Percentiles rank a stretch among this genome's conserved stretches.
Evolutionary conservation across 805 yeast species (phyloP).

Genomic region (Yarrowia hollandica): DNA sequence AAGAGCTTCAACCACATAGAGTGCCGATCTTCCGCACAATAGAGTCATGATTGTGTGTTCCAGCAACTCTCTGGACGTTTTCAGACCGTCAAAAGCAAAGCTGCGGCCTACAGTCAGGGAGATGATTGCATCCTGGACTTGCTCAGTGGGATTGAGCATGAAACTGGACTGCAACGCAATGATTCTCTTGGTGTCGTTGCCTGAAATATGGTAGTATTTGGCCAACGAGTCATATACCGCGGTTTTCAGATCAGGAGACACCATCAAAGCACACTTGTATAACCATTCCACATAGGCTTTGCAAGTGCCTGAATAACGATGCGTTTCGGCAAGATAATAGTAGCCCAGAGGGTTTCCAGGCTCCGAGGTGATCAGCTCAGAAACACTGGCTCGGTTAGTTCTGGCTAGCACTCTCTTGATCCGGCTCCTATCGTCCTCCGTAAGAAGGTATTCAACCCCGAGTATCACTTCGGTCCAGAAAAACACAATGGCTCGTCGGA

Average conservation of each 20-base stretch:
- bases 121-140: neutral
- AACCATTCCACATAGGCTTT: constrained; percentile 4
- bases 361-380: neutral
- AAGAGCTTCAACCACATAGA: neutral
- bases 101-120: neutral
- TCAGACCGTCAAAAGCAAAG: neutral
- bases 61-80: neutral
- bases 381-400: neutral
- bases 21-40: neutral
- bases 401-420: neutral
- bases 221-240: neutral
- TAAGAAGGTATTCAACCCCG: neutral
- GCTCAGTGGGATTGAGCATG: neutral
- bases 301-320: neutral
- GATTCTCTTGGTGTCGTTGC: neutral
- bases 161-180: neutral
- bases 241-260: neutral
- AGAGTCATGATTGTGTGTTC: neutral
- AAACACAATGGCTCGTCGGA: neutral
- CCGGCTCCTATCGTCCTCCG: neutral
- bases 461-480: neutral
- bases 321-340: constrained; percentile 4
- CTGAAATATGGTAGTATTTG: neutral
- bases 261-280: constrained; percentile 11
- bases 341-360: neutral